Base-by-base conservation (phyloP, 306 rosid genomes). In the Prunus kanzakura region DNA sequence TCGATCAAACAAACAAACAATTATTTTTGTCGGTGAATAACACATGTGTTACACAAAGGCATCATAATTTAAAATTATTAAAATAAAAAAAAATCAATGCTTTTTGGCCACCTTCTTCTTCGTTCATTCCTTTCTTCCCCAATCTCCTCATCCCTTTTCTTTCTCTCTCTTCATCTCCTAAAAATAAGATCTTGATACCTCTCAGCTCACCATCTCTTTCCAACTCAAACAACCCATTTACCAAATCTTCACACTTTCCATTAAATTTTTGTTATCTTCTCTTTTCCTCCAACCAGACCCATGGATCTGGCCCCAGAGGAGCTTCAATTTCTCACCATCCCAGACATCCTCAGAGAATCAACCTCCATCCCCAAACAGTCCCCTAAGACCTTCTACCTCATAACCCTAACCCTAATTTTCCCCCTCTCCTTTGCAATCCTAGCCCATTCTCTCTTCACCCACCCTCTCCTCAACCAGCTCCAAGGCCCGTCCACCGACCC, bases 361-460 rank as follows among this genome's bases (percentile, higher is more conserved):
- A 86, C 76, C 56, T 76, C 97, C 58, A 90, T 95, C 80, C 99
- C 98, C 1, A 95, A 87, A 51, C 85, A 80, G 7, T 95, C 96
- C 0, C 97, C 98, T 0, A 92, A 82, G 38, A 92, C 99, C 45
- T 95, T 95, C 87, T 92, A 89, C 84, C 92, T 92, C 18, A 81
- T 95, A 16, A 92, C 96, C 54, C 76, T 95, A 2, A 84, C 93
- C 83, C 85, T 95, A 7, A 81, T 95, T 30, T 92, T 95, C 61
- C 99, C 99, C 14, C 97, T 95, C 25, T 91, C 97, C 1, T 95
- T 95, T 22, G 99, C 98, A 19, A 91, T 92, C 77, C 60, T 95
- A 13, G 97, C 99, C 8, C 97, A 92, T 84, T 88, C 99, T 0
- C 93, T 95, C 76, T 95, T 92, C 91, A 92, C 99, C 18, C 97